Evolutionary conservation across 768 basidiomycete genomes (phyloP), one percentile per base, ranked within the genome.

Genomic region (Amanita exitialis): DNA sequence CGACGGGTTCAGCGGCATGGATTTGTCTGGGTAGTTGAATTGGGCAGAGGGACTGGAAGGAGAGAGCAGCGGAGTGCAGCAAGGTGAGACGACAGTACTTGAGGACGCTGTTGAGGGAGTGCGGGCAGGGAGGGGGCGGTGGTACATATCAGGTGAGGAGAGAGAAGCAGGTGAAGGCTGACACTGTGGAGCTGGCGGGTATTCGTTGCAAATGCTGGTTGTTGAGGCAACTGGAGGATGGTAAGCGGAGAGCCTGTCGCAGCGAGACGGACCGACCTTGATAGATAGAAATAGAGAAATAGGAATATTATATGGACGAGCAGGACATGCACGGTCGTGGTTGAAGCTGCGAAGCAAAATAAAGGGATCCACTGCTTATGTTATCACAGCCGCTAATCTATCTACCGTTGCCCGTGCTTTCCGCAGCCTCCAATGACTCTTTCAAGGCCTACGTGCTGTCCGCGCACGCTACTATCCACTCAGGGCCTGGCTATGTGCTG

Each of bases 41-140:
- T 72, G 61, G 25, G 77, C 64, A 36, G 78, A 68, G 9, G 79
- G 78, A 45, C 79, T 62, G 45, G 81, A 63, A 16, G 79, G 78
- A 6, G 77, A 73, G 9, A 73, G 59, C 27, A 77, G 71, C 0
- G 78, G 77, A 13, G 62, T 65, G 7, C 64, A 54, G 5, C 54
- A 46, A 54, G 62, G 54, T 51, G 66, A 67, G 49, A 72, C 60
- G 53, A 61, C 57, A 54, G 66, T 58, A 63, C 62, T 64, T 64
- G 62, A 56, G 54, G 63, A 30, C 58, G 65, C 61, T 2, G 78
- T 71, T 44, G 77, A 75, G n/a, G 75, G 71, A n/a, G 76, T 69
- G 52, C 82, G 79, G 43, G 74, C 59, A 21, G 71, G 80, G 81
- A 44, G 73, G 70, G 80, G 69, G 36, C 84, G 75, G 61, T 84